Base-by-base conservation (phyloP, 257 asterid species). In the Cruciata laevipes region DNA sequence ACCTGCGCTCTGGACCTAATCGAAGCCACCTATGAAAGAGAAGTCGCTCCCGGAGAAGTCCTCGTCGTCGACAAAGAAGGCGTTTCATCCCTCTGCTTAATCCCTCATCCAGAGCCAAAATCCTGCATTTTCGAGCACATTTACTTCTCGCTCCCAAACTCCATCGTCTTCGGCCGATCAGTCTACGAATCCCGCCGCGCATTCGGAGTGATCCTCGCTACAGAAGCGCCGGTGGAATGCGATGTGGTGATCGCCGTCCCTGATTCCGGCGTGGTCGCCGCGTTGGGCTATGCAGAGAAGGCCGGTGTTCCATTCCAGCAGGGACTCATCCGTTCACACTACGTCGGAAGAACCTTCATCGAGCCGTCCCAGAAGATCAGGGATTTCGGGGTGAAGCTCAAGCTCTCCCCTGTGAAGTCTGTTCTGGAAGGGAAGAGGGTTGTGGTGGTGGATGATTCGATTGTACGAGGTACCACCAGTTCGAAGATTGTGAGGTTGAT, bases 361-460 rank as follows among this genome's bases (percentile, higher is more conserved):
- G 97, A 93, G 76, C 99, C 99, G 1, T 88, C 97, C 0, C 99
- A 93, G 71, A 88, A 84, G 78, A 90, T 93, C 55, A 75, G 99
- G 78, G 99, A 90, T 67, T 88, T 93, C 21, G 99, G 99, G 4
- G 97, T 93, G 75, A 93, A 90, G 73, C 78, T 93, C 69, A 93
- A 93, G 73, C 74, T 93, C 14, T 84, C 99, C 0, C 95, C 99
- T 0, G 97, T 93, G 52, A 73, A 80, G 71, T 95, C 97, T 0
- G 97, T 93, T 27, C 70, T 93, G 81, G 96, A 90, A 56, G 99
- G 99, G 14, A 93, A 93, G 61, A 83, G 99, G n/a, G 99, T 93
- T 10, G 97, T 90, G 67, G 99, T 93, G 37, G 99, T 93, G 38
- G 99, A 93, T 61, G 99, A 90, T 79, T 93, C 97, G 1, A 93